phyloP scores from a whole-genome alignment of 495 filamentous ascomycete genomes.

The Alectoria sarmentosa region DNA sequence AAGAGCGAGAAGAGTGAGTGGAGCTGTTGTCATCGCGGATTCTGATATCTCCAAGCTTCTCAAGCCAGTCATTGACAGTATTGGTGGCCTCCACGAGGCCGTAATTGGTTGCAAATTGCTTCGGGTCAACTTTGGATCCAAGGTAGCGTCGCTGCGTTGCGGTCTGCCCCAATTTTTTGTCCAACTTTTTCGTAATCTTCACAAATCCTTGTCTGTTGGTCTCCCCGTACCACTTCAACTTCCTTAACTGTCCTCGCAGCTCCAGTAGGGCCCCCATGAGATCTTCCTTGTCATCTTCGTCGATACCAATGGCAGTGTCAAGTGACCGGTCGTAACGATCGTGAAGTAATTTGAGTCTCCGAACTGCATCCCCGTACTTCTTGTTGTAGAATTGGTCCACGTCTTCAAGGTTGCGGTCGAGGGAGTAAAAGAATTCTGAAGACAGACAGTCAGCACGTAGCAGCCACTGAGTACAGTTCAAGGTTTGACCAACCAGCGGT shows the following conservation, averaged over 20 bases:
- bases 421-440: slow-evolving; percentile 83
- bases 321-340: slow-evolving; percentile 67
- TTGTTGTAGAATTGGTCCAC: slow-evolving; percentile 95
- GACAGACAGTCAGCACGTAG: slow-evolving; percentile 28
- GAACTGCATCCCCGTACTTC: slow-evolving; percentile 74
- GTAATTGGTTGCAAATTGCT: slow-evolving; percentile 73
- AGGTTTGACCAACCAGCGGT: slow-evolving; percentile 54
- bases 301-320: slow-evolving; percentile 44
- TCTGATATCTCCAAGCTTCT: slow-evolving; percentile 66
- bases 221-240: slow-evolving; percentile 95
- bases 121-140: slow-evolving; percentile 76
- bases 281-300: slow-evolving; percentile 78
- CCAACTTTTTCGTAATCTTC: slow-evolving; percentile 97
- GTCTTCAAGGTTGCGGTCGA: slow-evolving; percentile 93
- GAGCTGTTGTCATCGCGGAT: slow-evolving; percentile 63
- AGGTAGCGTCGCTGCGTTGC: slow-evolving; percentile 76
- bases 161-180: slow-evolving; percentile 74
- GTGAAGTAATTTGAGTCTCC: slow-evolving; percentile 76
- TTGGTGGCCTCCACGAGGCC: slow-evolving; percentile 59
- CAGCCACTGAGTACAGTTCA: slow-evolving; percentile 11
- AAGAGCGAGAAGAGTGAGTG: slow-evolving; percentile 58
- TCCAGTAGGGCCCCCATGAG: slow-evolving; percentile 84
- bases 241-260: slow-evolving; percentile 75
- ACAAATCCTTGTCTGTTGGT: slow-evolving; percentile 91
- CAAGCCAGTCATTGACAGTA: slow-evolving; percentile 86